Percentiles rank a stretch among this genome's conserved stretches.
Conservation (phyloP, 257 asterid genomes). For the Petunia secreta region DNA sequence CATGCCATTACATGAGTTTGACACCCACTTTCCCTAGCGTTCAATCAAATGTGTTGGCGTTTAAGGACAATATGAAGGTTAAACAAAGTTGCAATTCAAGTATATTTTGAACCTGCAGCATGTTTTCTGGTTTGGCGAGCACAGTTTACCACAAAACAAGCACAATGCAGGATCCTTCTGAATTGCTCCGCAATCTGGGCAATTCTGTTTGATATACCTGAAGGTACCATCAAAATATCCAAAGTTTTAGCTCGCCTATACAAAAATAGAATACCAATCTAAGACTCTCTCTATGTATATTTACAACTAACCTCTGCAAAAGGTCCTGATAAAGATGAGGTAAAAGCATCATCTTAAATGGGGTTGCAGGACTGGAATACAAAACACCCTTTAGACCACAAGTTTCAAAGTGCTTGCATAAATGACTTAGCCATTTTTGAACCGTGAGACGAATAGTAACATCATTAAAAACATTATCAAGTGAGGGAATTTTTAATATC, state of each 20-base stretch:
- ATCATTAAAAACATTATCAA: constrained; percentile 60
- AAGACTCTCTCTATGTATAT: constrained; percentile 21
- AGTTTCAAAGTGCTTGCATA: constrained; percentile 51
- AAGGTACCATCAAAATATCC: constrained; percentile 28
- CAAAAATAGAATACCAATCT: constrained; percentile 20
- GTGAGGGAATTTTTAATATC: constrained; percentile 75
- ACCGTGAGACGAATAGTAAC: constrained; percentile 54
- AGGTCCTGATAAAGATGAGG: constrained; percentile 89
- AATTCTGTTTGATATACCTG: constrained; percentile 83
- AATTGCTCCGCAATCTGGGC: constrained; percentile 73
- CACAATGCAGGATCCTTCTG: constrained; percentile 89
- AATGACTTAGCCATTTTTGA: constrained; percentile 66
- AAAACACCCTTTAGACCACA: constrained; percentile 43
- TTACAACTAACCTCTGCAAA: constrained; percentile 72
- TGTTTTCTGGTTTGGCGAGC: constrained; percentile 85
- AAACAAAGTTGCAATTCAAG: constrained; percentile 5
- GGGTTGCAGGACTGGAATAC: constrained; percentile 75
- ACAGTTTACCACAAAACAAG: constrained; percentile 87
- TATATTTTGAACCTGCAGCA: constrained; percentile 81
- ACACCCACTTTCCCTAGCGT: constrained; percentile 73
- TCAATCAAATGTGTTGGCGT: constrained; percentile 28
- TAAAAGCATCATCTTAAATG: constrained; percentile 79
- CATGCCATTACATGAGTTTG: constrained; percentile 80
- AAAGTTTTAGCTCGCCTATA: constrained; percentile 27
- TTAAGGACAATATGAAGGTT: neutral